Evolutionary conservation across 208 protist genomes (phyloP).

Genomic region (Herpetomonas tarakana): DNA sequence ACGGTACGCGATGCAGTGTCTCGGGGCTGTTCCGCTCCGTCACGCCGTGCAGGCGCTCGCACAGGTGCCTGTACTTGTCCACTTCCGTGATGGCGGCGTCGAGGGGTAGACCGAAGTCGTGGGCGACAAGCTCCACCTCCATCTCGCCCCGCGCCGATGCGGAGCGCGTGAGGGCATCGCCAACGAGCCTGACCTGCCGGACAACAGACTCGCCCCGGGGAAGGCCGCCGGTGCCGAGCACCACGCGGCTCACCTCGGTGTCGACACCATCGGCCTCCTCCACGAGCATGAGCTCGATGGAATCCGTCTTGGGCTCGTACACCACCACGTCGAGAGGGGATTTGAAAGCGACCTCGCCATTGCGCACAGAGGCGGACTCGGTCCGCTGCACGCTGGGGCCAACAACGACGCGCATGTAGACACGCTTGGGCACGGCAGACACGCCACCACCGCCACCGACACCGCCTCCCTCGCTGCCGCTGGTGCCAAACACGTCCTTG

Average conservation of each 20-base stretch:
- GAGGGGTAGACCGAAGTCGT: conserved; percentile 40
- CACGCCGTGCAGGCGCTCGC: conserved; percentile 23
- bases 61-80: conserved; percentile 9
- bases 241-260: conserved; percentile 51
- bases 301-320: conserved; percentile 35
- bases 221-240: conserved; percentile 39
- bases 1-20: conserved; percentile 59
- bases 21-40: conserved; percentile 42
- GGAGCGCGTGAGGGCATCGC: conserved; percentile 35
- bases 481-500: conserved; percentile 15
- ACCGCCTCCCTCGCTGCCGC: conserved; percentile 6
- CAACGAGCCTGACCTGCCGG: conserved; percentile 42
- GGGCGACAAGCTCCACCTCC: conserved; percentile 43
- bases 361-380: conserved; percentile 15
- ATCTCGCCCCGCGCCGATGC: conserved; percentile 41
- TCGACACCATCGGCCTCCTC: conserved; percentile 36
- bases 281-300: conserved; percentile 56
- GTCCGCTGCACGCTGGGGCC: conserved; percentile 46
- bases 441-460: conserved; percentile 1
- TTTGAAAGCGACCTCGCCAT: conserved; percentile 34
- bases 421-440: not conserved
- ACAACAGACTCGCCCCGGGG: conserved; percentile 15
- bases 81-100: conserved; percentile 4
- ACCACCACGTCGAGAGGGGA: conserved; percentile 34
- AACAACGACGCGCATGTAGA: conserved; percentile 38